Conservation (phyloP, 139 green algal species). For the Asterochloris sp. region DNA sequence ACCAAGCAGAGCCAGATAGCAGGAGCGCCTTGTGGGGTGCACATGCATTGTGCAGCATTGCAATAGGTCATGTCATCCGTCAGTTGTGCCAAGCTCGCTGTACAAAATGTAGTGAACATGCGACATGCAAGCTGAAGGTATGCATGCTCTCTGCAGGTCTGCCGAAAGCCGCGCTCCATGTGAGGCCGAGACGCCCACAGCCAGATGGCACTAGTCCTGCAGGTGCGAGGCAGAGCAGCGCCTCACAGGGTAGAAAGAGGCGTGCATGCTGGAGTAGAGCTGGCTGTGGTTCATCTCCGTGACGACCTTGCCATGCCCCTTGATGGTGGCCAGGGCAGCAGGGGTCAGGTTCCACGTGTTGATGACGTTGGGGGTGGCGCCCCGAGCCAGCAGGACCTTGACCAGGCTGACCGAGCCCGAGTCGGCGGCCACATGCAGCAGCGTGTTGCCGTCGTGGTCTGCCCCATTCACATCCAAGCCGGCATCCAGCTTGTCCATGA, state of each 20-base stretch:
- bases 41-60: too few species aligned
- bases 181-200: too few species aligned
- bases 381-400: not conserved
- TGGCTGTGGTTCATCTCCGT: not conserved
- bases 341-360: not conserved
- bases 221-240: too few species aligned
- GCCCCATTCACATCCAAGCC: not conserved
- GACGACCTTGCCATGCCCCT: not conserved
- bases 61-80: too few species aligned
- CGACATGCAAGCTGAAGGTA: too few species aligned
- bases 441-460: constrained; percentile 9
- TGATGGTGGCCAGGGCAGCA: not conserved
- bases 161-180: too few species aligned
- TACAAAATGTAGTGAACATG: too few species aligned
- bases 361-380: not conserved
- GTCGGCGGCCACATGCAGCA: constrained; percentile 16
- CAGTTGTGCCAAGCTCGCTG: too few species aligned
- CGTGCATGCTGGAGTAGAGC: constrained; percentile 7
- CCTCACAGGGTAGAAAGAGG: not conserved
- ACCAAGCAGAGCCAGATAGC: too few species aligned
- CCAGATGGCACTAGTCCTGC: too few species aligned
- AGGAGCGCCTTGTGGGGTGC: too few species aligned
- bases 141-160: too few species aligned
- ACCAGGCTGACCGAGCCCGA: not conserved
- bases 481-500: not conserved